Base-by-base conservation (phyloP, 352 stramenopile species). In the Pythium insidiosum region DNA sequence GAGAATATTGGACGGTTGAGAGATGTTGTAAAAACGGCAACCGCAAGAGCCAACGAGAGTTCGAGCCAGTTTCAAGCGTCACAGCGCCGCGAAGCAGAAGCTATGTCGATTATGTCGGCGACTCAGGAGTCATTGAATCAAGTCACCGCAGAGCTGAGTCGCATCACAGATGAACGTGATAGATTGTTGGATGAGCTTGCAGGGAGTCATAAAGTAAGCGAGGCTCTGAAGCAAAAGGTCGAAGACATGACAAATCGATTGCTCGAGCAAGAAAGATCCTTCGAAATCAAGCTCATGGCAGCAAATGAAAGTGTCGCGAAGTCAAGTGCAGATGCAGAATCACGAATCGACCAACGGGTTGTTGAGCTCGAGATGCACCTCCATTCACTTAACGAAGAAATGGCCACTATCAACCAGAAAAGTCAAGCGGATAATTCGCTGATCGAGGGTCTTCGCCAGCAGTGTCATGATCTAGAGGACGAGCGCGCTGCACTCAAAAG, bases 1-100 rank as follows among this genome's bases (percentile, higher is more conserved):
- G 66, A 72, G 21, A 81, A 85, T 38, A 50, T 88, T 19, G 75
- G 75, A 3, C 68, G 63, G 15, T 55, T 88, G 26, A 70, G 73
- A 1, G 60, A 50, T 37, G 55, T 88, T 26, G 65, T 85, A 15
- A 67, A 69, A 29, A 39, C 41, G 5, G 28, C 48, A 1, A 40
- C 72, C 37, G 41, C 45, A 10, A 76, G 70, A 23, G 60, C 53
- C 10, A 23, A 25, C 7, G 34, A 54, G 1, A 23, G 43, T 5
- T 25, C 33, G 12, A n/a, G 16, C 9, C 28, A 33, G 15, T 15
- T 33, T 33, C 28, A 15, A 33, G 28, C 9, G 15, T 33, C 28
- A 13, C 28, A 33, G 28, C 28, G n/a, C n/a, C n/a, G n/a, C n/a
- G n/a, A n/a, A n/a, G n/a, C n/a, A n/a, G n/a, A n/a, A n/a, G n/a